These are phyloP conservation scores for Colletotrichum sp. DNA, from an alignment of 2,329 filamentous ascomycete species.

Conservation along the genomic window DNA sequence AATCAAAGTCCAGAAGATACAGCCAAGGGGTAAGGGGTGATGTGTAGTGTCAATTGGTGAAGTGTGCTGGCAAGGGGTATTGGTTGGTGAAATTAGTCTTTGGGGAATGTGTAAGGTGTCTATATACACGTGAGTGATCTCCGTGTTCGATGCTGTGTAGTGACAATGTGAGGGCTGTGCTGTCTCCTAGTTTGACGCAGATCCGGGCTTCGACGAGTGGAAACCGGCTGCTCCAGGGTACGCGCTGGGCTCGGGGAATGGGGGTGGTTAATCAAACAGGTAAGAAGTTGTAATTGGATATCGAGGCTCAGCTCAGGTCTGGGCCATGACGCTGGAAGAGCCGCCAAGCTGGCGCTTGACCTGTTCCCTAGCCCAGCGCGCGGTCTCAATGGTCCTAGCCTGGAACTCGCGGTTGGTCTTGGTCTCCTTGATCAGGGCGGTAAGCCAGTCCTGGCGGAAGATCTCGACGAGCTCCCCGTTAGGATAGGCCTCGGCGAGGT, in stretches of 20 bases:
- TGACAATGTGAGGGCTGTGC: slow-evolving; percentile 17
- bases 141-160: slow-evolving; percentile 22
- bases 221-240: slow-evolving; percentile 20
- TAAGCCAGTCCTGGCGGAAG: slow-evolving; percentile 93
- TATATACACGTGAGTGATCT: slow-evolving; percentile 22
- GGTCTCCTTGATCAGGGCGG: slow-evolving; percentile 87
- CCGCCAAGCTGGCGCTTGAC: slow-evolving; percentile 86
- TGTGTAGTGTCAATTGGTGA: slow-evolving; percentile 17
- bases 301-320: slow-evolving; percentile 38
- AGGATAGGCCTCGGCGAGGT: slow-evolving; percentile 92
- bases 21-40: slow-evolving; percentile 13
- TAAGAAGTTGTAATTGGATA: neutral
- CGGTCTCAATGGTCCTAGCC: slow-evolving; percentile 86
- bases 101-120: slow-evolving; percentile 19
- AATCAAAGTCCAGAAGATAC: slow-evolving; percentile 24
- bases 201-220: slow-evolving; percentile 6
- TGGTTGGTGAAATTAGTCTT: slow-evolving; percentile 22
- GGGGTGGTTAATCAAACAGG: slow-evolving; percentile 19
- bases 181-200: slow-evolving; percentile 21
- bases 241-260: slow-evolving; percentile 7
- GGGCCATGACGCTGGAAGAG: slow-evolving; percentile 54
- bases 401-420: slow-evolving; percentile 88
- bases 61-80: slow-evolving; percentile 21
- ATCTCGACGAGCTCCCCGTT: slow-evolving; percentile 83
- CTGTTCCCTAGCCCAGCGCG: slow-evolving; percentile 96